Evolutionary conservation across 441 rosid species (phyloP).

Genomic region (Pelargonium fulgidum): DNA sequence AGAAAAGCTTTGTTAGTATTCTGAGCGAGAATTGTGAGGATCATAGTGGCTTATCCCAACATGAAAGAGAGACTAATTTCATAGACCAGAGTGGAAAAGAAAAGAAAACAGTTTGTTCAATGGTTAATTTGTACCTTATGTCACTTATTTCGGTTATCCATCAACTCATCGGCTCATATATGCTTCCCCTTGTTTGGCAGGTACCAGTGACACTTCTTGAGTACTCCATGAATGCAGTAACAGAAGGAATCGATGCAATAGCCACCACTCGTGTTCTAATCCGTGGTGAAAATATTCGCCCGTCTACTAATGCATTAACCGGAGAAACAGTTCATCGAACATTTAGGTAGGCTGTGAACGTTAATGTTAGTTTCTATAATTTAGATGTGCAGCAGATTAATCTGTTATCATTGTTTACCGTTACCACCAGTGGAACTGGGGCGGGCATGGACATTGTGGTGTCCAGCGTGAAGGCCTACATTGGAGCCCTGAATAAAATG

Average conservation of each 20-base stretch:
- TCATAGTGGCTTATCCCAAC: too few species aligned
- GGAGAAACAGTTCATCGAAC: constrained; percentile 53
- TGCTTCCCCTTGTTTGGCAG: constrained; percentile 28
- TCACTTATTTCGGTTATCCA: neutral
- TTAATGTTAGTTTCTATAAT: too few species aligned
- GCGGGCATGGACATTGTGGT: constrained; percentile 83
- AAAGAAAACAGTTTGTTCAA: too few species aligned
- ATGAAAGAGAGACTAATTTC: too few species aligned
- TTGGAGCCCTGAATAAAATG: constrained; percentile 84
- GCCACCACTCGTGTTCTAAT: constrained; percentile 86
- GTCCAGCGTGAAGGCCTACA: constrained; percentile 83
- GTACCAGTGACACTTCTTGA: constrained; percentile 69
- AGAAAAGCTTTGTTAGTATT: neutral
- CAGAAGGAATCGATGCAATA: constrained; percentile 95
- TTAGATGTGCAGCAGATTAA: neutral
- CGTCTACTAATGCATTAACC: constrained; percentile 43
- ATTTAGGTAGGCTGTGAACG: constrained; percentile 42
- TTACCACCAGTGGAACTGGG: constrained; percentile 59
- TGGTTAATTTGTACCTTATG: too few species aligned
- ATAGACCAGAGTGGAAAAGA: neutral
- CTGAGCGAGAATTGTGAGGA: too few species aligned
- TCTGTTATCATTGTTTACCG: neutral
- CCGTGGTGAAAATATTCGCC: constrained; percentile 41
- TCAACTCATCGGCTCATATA: neutral
- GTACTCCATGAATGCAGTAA: constrained; percentile 72